Conservation (phyloP, 1,139 yeast genomes). For the Yamadazyma oceani region DNA sequence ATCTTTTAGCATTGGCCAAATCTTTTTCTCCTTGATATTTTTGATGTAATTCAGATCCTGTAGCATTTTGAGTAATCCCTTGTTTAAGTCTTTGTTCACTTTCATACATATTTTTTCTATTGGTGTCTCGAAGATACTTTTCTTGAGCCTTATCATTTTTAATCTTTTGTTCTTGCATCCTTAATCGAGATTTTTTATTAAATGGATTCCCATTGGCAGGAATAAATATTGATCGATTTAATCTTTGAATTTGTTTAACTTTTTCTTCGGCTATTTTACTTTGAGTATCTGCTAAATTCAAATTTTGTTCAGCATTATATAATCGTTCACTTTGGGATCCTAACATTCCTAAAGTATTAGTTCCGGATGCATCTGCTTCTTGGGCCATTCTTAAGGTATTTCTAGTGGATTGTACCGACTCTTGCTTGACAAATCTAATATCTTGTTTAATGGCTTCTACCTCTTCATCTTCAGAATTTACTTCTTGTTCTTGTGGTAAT, state of each 20-base stretch:
- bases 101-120: constrained; percentile 44
- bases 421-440: constrained; percentile 82
- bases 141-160: constrained; percentile 67
- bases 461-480: constrained; percentile 73
- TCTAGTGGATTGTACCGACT: constrained; percentile 81
- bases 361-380: constrained; percentile 89
- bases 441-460: constrained; percentile 86
- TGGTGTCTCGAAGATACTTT: constrained; percentile 46
- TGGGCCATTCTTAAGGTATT: constrained; percentile 86
- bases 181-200: constrained; percentile 73
- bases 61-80: constrained; percentile 41
- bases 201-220: constrained; percentile 86
- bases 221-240: constrained; percentile 80
- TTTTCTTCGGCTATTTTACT: constrained; percentile 81
- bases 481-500: constrained; percentile 45
- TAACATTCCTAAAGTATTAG: constrained; percentile 85
- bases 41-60: constrained; percentile 40
- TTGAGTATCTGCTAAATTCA: constrained; percentile 79
- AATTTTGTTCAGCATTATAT: constrained; percentile 73
- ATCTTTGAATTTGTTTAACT: constrained; percentile 74
- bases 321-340: constrained; percentile 90
- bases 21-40: constrained; percentile 52
- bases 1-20: constrained; percentile 47
- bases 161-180: constrained; percentile 72
- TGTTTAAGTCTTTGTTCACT: constrained; percentile 47